These are phyloP conservation scores for Colletotrichum acutatum DNA, from an alignment of 2,329 filamentous ascomycete genomes.

Conservation along the genomic window DNA sequence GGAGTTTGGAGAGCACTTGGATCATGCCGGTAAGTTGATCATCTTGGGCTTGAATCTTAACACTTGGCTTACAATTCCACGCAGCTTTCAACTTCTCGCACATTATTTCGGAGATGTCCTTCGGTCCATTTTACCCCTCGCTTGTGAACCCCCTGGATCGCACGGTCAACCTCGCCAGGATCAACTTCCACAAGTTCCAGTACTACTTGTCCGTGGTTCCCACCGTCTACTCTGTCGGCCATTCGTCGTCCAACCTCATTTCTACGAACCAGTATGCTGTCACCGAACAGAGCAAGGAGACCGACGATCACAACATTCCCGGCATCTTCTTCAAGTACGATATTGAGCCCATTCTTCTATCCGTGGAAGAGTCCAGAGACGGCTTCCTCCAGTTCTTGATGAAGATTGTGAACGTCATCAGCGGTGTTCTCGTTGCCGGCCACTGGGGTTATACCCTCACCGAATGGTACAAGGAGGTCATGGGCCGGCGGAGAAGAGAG, in stretches of 20 bases:
- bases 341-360: conserved; percentile 93
- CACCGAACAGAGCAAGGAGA: conserved; percentile 82
- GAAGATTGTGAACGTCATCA: conserved; percentile 89
- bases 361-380: conserved; percentile 84
- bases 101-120: conserved; percentile 94
- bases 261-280: conserved; percentile 98
- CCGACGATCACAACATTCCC: conserved; percentile 78
- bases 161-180: conserved; percentile 80
- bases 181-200: conserved; percentile 95
- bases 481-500: conserved; percentile 60
- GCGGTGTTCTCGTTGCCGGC: conserved; percentile 90
- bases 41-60: not conserved
- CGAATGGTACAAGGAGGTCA: conserved; percentile 75
- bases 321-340: conserved; percentile 99
- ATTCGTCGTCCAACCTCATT: conserved; percentile 66
- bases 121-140: conserved; percentile 95
- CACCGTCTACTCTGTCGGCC: conserved; percentile 83
- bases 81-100: conserved; percentile 97
- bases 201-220: conserved; percentile 97
- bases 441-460: conserved; percentile 91
- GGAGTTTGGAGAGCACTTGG: conserved; percentile 81
- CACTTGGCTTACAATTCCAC: not conserved
- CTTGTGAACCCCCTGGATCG: conserved; percentile 94
- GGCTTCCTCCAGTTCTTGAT: conserved; percentile 80
- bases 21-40: conserved; percentile 75